Evolutionary conservation across 805 yeast species (phyloP).

Genomic region (Hanseniaspora vineae): DNA sequence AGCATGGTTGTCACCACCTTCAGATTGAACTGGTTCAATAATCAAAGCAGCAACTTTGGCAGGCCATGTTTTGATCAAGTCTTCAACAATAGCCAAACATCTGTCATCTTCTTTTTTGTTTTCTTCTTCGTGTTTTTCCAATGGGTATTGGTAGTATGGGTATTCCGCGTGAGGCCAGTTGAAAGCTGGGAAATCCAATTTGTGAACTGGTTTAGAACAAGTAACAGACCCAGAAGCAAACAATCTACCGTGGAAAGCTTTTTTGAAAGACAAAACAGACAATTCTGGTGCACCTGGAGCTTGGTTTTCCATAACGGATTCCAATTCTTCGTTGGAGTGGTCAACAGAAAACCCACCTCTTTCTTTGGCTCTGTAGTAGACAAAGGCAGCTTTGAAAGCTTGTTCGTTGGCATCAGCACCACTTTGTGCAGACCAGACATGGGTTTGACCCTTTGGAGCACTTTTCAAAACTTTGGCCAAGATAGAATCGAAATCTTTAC

Average conservation of each 20-base stretch:
- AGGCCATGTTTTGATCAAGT: constrained; percentile 51
- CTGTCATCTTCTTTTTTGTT: constrained; percentile 72
- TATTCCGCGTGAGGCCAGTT: constrained; percentile 95
- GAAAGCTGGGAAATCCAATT: constrained; percentile 84
- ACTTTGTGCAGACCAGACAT: constrained; percentile 52
- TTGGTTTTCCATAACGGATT: constrained; percentile 62
- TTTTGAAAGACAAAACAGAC: constrained; percentile 74
- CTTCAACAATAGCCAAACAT: constrained; percentile 67
- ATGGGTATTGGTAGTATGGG: constrained; percentile 77
- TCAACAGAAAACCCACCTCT: constrained; percentile 40
- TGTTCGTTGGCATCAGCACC: constrained; percentile 64
- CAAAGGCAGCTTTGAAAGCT: constrained; percentile 60
- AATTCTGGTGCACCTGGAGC: constrained; percentile 84
- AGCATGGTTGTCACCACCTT: constrained; percentile 70
- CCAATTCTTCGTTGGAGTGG: constrained; percentile 58
- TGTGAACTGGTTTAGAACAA: constrained; percentile 90
- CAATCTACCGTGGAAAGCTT: constrained; percentile 90
- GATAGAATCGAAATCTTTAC: constrained; percentile 37
- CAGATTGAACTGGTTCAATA: constrained; percentile 77
- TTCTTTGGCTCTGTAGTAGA: constrained; percentile 43
- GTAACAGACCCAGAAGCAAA: constrained; percentile 88
- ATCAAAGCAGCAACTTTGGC: constrained; percentile 78
- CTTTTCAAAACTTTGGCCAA: constrained; percentile 37
- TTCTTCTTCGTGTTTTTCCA: constrained; percentile 47
- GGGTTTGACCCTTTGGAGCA: constrained; percentile 49